A percentile compares a stretch with the other conserved stretches of the same genome.
Evolutionary conservation across 257 asterid genomes (phyloP).

Genomic region (Vinca minor): DNA sequence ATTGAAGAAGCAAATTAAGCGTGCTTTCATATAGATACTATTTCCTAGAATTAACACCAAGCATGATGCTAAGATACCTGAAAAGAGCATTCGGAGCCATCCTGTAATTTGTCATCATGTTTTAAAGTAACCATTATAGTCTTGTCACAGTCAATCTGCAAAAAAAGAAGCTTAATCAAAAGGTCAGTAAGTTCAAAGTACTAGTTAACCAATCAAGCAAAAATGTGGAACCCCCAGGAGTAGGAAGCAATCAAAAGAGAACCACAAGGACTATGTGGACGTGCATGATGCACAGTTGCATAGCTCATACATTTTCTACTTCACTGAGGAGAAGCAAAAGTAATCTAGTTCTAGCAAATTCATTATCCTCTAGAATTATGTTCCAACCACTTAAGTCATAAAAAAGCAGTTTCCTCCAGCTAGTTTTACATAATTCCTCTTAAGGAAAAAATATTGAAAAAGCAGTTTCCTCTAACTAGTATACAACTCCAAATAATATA

Average conservation of each 20-base stretch:
- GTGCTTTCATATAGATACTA: too few relatives aligned
- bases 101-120: conserved; percentile 95
- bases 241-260: conserved; percentile 4
- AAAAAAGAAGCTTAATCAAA: conserved; percentile 18
- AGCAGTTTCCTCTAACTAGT: too few relatives aligned
- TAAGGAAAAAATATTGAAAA: too few relatives aligned
- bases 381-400: background rate
- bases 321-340: background rate
- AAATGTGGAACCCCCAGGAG: background rate
- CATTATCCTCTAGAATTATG: background rate
- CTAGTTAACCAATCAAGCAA: background rate
- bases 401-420: too few relatives aligned
- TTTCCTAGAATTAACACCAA: background rate
- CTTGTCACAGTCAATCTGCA: conserved; percentile 95
- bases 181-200: conserved; percentile 8
- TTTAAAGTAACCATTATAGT: conserved; percentile 87
- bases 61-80: conserved; percentile 47
- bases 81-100: conserved; percentile 88
- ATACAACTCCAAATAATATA: background rate
- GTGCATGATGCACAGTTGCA: background rate
- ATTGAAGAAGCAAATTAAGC: background rate
- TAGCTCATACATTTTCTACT: background rate
- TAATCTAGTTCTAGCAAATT: background rate
- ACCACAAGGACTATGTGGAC: background rate
- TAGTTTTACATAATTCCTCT: too few relatives aligned